Evolutionary conservation across 371 early-diverging fungal species (phyloP), one percentile per base, ranked within the genome.

Genomic region (Mucor indicus): DNA sequence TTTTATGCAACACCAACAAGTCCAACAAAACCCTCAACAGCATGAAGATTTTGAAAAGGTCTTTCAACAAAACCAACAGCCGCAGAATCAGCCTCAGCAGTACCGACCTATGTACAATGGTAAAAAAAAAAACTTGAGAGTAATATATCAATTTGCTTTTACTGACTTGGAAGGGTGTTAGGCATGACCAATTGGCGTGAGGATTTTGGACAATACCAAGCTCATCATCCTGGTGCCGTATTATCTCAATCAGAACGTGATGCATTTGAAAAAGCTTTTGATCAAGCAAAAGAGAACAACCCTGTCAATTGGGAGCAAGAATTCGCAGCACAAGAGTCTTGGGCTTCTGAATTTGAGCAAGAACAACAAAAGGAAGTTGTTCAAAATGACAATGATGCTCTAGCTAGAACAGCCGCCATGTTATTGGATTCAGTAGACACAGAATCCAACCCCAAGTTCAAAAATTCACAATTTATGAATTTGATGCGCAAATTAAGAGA

Each of bases 401-500:
- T 96, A 16, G 86, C 95, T 2, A 78, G 80, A 42, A 90, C 92
- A 2, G 98, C 98, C 4, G 90, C 86, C 10, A 72, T 86, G 60
- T 72, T 95, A 11, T 56, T 96, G 9, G 86, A 90, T 37, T 79
- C 89, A 6, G 87, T 96, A 5, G 79, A 84, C 38, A 66, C 62
- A 11, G 75, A 87, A 4, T 64, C 75, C 41, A 94, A 94, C 40
- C 93, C 95, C 16, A 96, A 96, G 62, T 92, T 98, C 58, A 87
- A 89, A 56, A 77, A 87, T 39, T 95, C 94, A 4, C 84, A 89
- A 36, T 98, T 98, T 55, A 66, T 96, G 77, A 77, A 78, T 16
- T 79, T 97, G 58, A 95, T 98, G 93, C 78, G 90, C 35, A 79
- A 90, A 47, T 67, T 98, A 38, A 81, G 92, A 60, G 92, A 98